Evolutionary conservation across 192 early-diverging fungal species (phyloP).

Genomic region (Coemansia sp.): DNA sequence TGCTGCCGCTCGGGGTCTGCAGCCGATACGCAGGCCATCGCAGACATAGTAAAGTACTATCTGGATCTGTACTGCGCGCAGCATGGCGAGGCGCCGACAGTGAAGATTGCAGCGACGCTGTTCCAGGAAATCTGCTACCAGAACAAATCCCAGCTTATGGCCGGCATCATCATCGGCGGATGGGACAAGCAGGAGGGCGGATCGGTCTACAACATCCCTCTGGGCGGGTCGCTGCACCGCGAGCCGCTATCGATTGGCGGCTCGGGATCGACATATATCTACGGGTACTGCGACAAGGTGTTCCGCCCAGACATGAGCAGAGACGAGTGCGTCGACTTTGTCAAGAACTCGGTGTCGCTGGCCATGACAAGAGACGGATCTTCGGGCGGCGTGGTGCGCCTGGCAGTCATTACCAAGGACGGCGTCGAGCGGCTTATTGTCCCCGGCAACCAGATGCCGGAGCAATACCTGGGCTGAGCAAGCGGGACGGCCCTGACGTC

Average conservation of each 20-base stretch:
- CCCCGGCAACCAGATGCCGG: constrained; percentile 73
- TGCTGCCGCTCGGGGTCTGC: constrained; percentile 97
- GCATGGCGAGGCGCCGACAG: constrained; percentile 78
- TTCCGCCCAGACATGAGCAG: constrained; percentile 77
- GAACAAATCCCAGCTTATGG: constrained; percentile 84
- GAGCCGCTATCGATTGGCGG: constrained; percentile 94
- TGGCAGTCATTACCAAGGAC: constrained; percentile 88
- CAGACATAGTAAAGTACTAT: constrained; percentile 97
- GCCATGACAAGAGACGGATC: constrained; percentile 97
- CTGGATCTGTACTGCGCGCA: constrained; percentile 88
- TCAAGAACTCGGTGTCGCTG: constrained; percentile 89
- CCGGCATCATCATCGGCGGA: constrained; percentile 96
- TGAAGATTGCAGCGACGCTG: constrained; percentile 80
- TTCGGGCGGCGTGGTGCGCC: constrained; percentile 91
- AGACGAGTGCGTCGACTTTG: constrained; percentile 89
- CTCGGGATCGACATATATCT: constrained; percentile 94
- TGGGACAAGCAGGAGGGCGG: constrained; percentile 92
- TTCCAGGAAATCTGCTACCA: constrained; percentile 94
- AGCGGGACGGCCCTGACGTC: too few species aligned
- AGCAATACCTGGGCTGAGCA: constrained; percentile 42
- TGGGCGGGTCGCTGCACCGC: constrained; percentile 90
- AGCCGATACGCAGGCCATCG: constrained; percentile 97
- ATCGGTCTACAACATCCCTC: constrained; percentile 83
- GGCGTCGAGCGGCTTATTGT: constrained; percentile 87
- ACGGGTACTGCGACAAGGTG: constrained; percentile 93